Base-by-base conservation (phyloP, 257 asterid species). In the Nicotiana undulata region DNA sequence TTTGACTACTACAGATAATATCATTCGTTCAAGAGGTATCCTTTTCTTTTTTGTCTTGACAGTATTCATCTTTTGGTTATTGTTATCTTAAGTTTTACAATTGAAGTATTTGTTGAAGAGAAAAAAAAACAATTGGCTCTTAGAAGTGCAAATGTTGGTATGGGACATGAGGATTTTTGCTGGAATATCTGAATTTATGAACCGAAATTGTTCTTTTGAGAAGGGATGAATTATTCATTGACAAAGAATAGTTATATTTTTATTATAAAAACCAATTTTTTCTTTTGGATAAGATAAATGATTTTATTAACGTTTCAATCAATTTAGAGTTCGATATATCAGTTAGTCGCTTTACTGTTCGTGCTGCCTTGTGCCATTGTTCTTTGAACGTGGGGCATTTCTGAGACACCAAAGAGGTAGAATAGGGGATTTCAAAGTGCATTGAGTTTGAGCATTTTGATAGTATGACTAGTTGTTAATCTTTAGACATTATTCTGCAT, bases 11-110 rank as follows among this genome's bases (percentile, higher is more conserved):
- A 88, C 97, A 7, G 98, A 93, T 80, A 86, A 79, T 85, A 88
- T 82, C 82, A 85, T 90, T 82, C 98, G 98, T 46, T 84, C 94
- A 3, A 91, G 97, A 90, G 99, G 99, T 95, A 88, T 3, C 83
- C 13, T 29, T 75, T 29, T 60, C 11, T 20, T 64, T 64, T 44
- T 61, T 3, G 3, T 63, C 34, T 32, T 81, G 12, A 22, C 12
- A 3, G 29, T 49, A 22, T 51, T 26, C 37, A 55, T 79, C 11
- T 63, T 79, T 63, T 56, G 63, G 53, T 28, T 64, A 49, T 74
- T 49, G 79, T 11, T 15, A 8, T 2, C 52, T 15, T 51, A 51
- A 49, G 20, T 26, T 26, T 74, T 74, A 32, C 51, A 16, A 26
- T 49, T 26, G 79, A 26, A 46, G 10, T 24, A 24, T 15, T 46